phyloP scores from a whole-genome alignment of 495 filamentous ascomycete species.

The Aspergillus campestris region DNA sequence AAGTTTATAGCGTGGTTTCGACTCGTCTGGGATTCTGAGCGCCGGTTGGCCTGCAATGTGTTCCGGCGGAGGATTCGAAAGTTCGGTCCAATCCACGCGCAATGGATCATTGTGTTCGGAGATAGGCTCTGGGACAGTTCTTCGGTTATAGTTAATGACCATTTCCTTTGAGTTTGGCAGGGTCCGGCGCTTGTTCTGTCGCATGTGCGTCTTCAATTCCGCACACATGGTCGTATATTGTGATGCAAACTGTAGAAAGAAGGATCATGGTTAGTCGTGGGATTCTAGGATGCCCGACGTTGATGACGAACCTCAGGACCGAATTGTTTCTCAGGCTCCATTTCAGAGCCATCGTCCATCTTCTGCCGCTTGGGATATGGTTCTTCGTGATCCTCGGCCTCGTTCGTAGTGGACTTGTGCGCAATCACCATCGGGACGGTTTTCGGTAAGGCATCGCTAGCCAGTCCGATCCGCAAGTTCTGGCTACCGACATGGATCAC shows the following conservation, averaged over 20 bases:
- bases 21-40: slow-evolving; percentile 77
- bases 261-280: slow-evolving; percentile 8
- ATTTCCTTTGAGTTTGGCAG: slow-evolving; percentile 93
- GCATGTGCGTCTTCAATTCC: slow-evolving; percentile 84
- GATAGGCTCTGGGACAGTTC: slow-evolving; percentile 72
- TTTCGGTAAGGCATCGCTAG: slow-evolving; percentile 89
- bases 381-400: slow-evolving; percentile 76
- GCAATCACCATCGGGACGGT: slow-evolving; percentile 91
- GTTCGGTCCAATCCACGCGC: slow-evolving; percentile 91
- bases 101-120: slow-evolving; percentile 88
- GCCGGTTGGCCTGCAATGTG: slow-evolving; percentile 77
- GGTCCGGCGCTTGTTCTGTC: slow-evolving; percentile 82
- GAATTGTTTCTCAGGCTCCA: slow-evolving; percentile 68
- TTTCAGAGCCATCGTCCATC: slow-evolving; percentile 48
- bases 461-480: slow-evolving; percentile 84
- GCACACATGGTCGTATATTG: slow-evolving; percentile 74
- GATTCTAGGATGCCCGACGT: not conserved
- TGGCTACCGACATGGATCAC: slow-evolving; percentile 98
- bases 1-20: slow-evolving; percentile 81
- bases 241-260: slow-evolving; percentile 49
- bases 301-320: slow-evolving; percentile 62
- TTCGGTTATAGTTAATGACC: slow-evolving; percentile 84
- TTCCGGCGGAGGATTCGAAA: slow-evolving; percentile 56
- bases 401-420: slow-evolving; percentile 60
- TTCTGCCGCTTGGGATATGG: slow-evolving; percentile 85